phyloP scores from a whole-genome alignment of 2,329 filamentous ascomycete genomes.

The Sphaceloma murrayae region DNA sequence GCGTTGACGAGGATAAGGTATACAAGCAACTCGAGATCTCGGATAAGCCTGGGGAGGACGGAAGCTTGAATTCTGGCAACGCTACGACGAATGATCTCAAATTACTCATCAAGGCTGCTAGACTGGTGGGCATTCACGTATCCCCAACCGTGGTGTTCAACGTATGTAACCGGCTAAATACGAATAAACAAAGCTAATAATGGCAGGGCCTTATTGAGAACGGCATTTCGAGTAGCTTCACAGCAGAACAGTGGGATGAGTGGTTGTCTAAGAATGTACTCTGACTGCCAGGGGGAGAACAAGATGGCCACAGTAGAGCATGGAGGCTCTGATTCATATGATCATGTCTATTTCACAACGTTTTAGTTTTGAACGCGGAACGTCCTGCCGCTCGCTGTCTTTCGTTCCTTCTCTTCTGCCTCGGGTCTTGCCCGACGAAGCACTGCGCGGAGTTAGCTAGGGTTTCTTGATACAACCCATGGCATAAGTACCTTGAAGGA shows the following conservation, averaged over 20 bases:
- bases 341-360: constrained; percentile 4
- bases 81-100: constrained; percentile 77
- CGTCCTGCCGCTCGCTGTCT: constrained; percentile 92
- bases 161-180: constrained; percentile 31
- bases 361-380: constrained; percentile 56
- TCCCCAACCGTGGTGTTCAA: constrained; percentile 86
- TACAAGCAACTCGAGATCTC: constrained; percentile 59
- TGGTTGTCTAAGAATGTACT: constrained; percentile 61
- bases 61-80: constrained; percentile 68
- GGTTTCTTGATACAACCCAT: background rate
- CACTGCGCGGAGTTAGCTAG: constrained; percentile 47
- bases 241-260: constrained; percentile 70
- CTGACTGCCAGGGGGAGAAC: constrained; percentile 30
- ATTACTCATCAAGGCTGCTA: constrained; percentile 62
- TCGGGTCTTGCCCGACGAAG: constrained; percentile 90
- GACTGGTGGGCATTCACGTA: constrained; percentile 76
- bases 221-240: constrained; percentile 71
- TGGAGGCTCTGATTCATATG: constrained; percentile 1
- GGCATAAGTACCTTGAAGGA: constrained; percentile 69
- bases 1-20: constrained; percentile 60
- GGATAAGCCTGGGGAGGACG: constrained; percentile 57
- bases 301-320: background rate
- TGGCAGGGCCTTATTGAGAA: constrained; percentile 58
- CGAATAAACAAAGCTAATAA: background rate
- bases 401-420: constrained; percentile 92